Evolutionary conservation across 78 protist genomes (phyloP).

Genomic region (Polysphondylium violaceum): DNA sequence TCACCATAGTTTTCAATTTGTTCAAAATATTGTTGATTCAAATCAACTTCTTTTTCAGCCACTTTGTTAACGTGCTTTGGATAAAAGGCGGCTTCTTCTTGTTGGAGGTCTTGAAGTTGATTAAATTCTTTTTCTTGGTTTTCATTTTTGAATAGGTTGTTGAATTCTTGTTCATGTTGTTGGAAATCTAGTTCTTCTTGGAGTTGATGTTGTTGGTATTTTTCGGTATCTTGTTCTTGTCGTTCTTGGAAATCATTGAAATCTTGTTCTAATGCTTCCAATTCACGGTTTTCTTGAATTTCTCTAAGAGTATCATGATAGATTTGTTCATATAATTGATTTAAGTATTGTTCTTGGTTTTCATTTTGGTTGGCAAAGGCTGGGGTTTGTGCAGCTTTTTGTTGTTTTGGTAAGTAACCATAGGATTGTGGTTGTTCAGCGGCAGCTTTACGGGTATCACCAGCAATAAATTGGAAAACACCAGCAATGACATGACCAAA

Average conservation of each 20-base stretch:
- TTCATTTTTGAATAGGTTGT: neutral
- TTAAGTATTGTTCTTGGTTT: neutral
- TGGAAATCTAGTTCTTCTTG: neutral
- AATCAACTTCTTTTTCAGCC: neutral
- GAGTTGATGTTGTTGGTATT: neutral
- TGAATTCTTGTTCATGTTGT: neutral
- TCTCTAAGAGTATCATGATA: neutral
- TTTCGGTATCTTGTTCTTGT: neutral
- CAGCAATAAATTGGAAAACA: conserved; percentile 8
- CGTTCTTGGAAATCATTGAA: neutral
- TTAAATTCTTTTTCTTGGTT: neutral
- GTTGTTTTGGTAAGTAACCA: too few relatives aligned
- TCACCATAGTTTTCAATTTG: neutral
- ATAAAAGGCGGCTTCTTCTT: neutral
- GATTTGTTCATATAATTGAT: neutral
- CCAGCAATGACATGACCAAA: neutral
- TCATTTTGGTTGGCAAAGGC: too few relatives aligned
- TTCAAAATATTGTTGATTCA: neutral
- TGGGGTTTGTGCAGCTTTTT: too few relatives aligned
- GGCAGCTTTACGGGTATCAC: too few relatives aligned
- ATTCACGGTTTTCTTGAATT: neutral
- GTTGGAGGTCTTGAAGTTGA: neutral
- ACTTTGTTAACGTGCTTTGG: neutral
- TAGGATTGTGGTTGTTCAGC: too few relatives aligned
- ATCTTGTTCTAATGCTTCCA: neutral